Evolutionary conservation across 495 filamentous ascomycete species (phyloP), one percentile per base, ranked within the genome.

Genomic region (Patellaria atrata): DNA sequence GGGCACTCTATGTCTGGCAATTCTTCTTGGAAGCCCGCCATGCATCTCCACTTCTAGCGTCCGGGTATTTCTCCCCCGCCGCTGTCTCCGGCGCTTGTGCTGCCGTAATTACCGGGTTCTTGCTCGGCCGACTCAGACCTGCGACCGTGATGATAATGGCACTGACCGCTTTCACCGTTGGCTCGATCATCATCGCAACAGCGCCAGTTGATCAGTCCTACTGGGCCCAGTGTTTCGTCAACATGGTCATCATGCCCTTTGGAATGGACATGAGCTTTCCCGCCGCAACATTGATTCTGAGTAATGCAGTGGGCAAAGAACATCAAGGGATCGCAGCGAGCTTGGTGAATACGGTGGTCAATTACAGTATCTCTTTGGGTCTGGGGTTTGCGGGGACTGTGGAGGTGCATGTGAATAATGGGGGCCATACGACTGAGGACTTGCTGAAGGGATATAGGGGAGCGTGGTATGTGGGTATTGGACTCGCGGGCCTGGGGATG

Each of bases 221-320:
- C 52, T 80, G 74, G 76, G 60, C 54, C 0, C 68, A 71, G 40
- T 60, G 60, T 1, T 80, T 79, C 39, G 59, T 77, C 11, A 51
- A 52, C 11, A 59, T 62, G 3, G 3, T 76, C 8, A 47, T 81
- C 22, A 73, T 69, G 29, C 63, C 68, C 0, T 71, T 60, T 35
- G 75, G 71, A 18, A 77, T 78, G 63, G 70, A 79, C 46, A 67
- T 74, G 49, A 60, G 53, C 1, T 77, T 79, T 38, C 71, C 72
- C 0, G 61, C 65, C n/a, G 59, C 58, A 0, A 73, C 67, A 3
- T 54, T 81, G 2, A 60, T 81, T 13, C 57, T 79, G 8, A 69
- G 62, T 30, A 67, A 76, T 40, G 54, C 61, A 5, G 58, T 79
- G 34, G 57, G 55, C 4, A 61, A 60, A 23, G 60, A 75, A 33